A percentile compares a stretch with the other conserved stretches of the same genome.
Evolutionary conservation across 306 rosid species (phyloP).

Genomic region (Sindora glabra): DNA sequence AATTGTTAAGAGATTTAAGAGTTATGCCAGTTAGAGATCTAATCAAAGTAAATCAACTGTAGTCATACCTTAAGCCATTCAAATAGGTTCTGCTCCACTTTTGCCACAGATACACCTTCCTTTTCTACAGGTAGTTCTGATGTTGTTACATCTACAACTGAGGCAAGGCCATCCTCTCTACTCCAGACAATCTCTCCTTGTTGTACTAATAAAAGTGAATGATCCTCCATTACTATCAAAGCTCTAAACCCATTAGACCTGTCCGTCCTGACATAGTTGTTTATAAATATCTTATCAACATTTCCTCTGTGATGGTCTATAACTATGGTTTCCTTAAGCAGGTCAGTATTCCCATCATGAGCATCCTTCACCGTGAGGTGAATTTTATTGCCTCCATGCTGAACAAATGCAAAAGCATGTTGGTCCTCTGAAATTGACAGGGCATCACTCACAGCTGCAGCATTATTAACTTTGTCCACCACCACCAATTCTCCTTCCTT

Average conservation of each 20-base stretch:
- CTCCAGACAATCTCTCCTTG: conserved; percentile 96
- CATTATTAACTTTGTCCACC: conserved; percentile 52
- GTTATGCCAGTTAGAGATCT: no score
- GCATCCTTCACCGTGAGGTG: conserved; percentile 57
- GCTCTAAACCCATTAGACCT: conserved; percentile 89
- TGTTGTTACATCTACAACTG: conserved; percentile 71
- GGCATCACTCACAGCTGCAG: conserved; percentile 60
- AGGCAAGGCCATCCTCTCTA: conserved; percentile 98
- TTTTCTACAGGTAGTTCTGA: conserved; percentile 87
- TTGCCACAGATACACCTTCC: conserved; percentile 82
- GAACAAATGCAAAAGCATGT: conserved; percentile 67
- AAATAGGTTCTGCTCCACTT: conserved; percentile 87
- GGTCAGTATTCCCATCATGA: conserved; percentile 54
- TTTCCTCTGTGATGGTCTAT: conserved; percentile 66
- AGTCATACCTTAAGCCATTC: conserved; percentile 89
- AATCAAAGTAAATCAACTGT: conserved; percentile 1
- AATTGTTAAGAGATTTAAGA: no score
- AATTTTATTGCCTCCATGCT: conserved; percentile 51
- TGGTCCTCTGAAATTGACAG: conserved; percentile 64
- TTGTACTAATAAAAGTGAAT: conserved; percentile 80
- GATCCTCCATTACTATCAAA: conserved; percentile 90
- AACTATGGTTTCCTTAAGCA: conserved; percentile 62
- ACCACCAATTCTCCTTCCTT: conserved; percentile 59
- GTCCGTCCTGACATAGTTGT: conserved; percentile 84
- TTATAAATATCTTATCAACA: conserved; percentile 65